Percentiles rank a stretch among this genome's conserved stretches.
These are phyloP conservation scores for Diplodia intermedia DNA, from an alignment of 2,329 filamentous ascomycete genomes.

Conservation along the genomic window DNA sequence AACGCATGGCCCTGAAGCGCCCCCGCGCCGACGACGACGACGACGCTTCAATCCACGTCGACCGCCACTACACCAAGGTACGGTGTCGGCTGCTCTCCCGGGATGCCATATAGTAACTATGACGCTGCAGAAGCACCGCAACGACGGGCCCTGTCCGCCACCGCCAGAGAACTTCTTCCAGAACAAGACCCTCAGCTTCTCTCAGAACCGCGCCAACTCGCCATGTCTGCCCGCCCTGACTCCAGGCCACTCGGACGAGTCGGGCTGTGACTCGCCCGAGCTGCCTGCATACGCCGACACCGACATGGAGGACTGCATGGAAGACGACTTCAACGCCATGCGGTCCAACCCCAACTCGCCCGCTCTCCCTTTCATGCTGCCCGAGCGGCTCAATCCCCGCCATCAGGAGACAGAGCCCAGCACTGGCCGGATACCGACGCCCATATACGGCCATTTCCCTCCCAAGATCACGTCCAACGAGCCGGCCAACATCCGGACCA, in stretches of 20 bases:
- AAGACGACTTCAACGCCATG: constrained; percentile 43
- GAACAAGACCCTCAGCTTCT: constrained; percentile 37
- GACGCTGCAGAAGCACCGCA: constrained; percentile 23
- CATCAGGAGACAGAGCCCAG: constrained; percentile 36
- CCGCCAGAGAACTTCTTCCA: constrained; percentile 37
- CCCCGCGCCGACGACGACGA: constrained; percentile 25
- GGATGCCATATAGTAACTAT: constrained; percentile 10
- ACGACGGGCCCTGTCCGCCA: constrained; percentile 31
- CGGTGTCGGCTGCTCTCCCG: not conserved
- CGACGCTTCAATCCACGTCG: not conserved
- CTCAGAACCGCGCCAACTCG: constrained; percentile 42
- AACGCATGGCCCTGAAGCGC: constrained; percentile 24
- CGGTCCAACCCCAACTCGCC: constrained; percentile 48
- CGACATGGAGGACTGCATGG: constrained; percentile 45
- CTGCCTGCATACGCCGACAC: constrained; percentile 43
- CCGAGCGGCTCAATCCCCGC: constrained; percentile 45
- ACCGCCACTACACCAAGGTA: constrained; percentile 19
- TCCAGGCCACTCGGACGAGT: constrained; percentile 42
- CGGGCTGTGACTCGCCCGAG: constrained; percentile 40
- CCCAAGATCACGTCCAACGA: constrained; percentile 28
- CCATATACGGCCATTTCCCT: constrained; percentile 49
- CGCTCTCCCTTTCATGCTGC: constrained; percentile 42
- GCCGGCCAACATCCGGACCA: constrained; percentile 8
- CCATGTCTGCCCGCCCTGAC: constrained; percentile 40
- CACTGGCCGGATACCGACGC: constrained; percentile 48